These are phyloP conservation scores for Licmophora abbreviata DNA, from an alignment of 108 stramenopile species.

Conservation along the genomic window DNA sequence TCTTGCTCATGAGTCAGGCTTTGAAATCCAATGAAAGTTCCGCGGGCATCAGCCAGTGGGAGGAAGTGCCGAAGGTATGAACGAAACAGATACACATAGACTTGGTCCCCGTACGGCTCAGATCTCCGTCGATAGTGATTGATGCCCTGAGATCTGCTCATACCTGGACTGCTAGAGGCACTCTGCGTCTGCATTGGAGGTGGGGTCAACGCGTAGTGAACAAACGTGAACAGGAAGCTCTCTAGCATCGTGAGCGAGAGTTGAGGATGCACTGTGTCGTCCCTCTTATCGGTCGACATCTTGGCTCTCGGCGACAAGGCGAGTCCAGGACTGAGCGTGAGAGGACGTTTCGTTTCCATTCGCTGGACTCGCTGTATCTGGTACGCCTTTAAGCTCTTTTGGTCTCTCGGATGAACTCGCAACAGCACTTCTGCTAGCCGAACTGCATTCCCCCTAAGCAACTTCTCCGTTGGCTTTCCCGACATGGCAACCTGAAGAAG, in stretches of 20 bases:
- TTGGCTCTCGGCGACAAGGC: background rate
- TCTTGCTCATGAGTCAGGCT: conserved; percentile 30
- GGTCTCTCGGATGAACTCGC: conserved; percentile 24
- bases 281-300: conserved; percentile 7
- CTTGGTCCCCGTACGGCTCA: conserved; percentile 48
- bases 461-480: background rate
- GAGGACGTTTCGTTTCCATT: too few species aligned
- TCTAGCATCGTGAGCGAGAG: conserved; percentile 56
- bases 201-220: conserved; percentile 58
- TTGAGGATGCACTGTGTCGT: conserved; percentile 14
- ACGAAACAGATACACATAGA: conserved; percentile 53
- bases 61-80: conserved; percentile 48
- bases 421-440: conserved; percentile 26
- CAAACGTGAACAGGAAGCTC: conserved; percentile 53
- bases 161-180: background rate
- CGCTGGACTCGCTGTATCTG: too few species aligned
- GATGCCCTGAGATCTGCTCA: background rate
- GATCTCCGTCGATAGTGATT: conserved; percentile 4
- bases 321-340: conserved; percentile 24
- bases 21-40: conserved; percentile 12
- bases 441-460: background rate
- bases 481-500: conserved; percentile 4
- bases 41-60: conserved; percentile 15
- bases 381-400: conserved; percentile 21
- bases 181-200: conserved; percentile 1